Percentiles rank a stretch among this genome's conserved stretches.
Conservation (phyloP, 1,284 basidiomycete genomes). For the Calocybe gambosa region DNA sequence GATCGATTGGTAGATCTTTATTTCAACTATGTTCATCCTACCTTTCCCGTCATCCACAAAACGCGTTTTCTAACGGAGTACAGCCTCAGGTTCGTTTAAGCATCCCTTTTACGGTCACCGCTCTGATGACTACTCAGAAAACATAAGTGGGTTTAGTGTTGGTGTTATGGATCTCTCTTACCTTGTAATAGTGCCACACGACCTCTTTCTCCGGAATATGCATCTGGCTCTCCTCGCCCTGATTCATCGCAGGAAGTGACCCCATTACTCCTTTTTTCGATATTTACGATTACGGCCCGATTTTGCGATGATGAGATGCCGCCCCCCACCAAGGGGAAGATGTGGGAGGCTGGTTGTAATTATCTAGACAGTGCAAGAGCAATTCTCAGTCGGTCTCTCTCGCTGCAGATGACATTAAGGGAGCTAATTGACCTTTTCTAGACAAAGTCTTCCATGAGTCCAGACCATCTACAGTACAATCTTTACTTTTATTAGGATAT, state of each 20-base stretch:
- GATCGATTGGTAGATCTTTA: constrained; percentile 67
- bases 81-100: constrained; percentile 40
- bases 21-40: constrained; percentile 77
- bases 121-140: constrained; percentile 12
- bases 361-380: constrained; percentile 64
- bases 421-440: constrained; percentile 20
- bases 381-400: constrained; percentile 50
- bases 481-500: constrained; percentile 73
- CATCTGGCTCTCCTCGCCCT: constrained; percentile 28
- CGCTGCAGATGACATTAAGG: neutral
- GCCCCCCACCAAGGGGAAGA: constrained; percentile 42
- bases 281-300: constrained; percentile 74
- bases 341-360: constrained; percentile 68
- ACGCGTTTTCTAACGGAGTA: constrained; percentile 64
- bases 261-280: constrained; percentile 66
- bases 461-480: constrained; percentile 65
- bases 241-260: constrained; percentile 59
- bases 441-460: constrained; percentile 64
- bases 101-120: neutral
- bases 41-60: constrained; percentile 73
- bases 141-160: constrained; percentile 13
- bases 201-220: constrained; percentile 16
- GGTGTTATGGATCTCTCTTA: neutral
- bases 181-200: constrained; percentile 7
- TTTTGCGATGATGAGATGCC: constrained; percentile 50